phyloP scores from a whole-genome alignment of 192 early-diverging fungal genomes.

The Coemansia sp. region DNA sequence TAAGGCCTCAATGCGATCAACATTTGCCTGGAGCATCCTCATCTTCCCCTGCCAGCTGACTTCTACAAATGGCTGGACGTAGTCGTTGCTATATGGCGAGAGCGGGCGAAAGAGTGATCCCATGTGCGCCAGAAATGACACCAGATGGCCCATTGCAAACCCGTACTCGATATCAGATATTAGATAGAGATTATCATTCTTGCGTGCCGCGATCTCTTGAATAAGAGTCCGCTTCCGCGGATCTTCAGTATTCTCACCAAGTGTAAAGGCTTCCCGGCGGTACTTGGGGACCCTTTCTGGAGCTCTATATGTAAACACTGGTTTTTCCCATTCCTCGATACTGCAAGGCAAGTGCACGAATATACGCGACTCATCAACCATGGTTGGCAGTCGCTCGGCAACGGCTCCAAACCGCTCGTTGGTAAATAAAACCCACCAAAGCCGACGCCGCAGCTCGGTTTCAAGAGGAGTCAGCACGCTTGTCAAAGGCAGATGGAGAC shows the following conservation, averaged over 20 bases:
- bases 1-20: constrained; percentile 46
- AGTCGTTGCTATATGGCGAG: constrained; percentile 54
- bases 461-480: constrained; percentile 45
- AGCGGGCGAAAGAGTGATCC: constrained; percentile 49
- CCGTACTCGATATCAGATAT: constrained; percentile 56
- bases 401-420: constrained; percentile 54
- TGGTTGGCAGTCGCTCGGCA: constrained; percentile 49
- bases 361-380: constrained; percentile 52
- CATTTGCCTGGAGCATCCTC: constrained; percentile 33
- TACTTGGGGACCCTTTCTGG: constrained; percentile 39
- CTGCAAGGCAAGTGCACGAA: constrained; percentile 51
- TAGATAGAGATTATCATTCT: constrained; percentile 44
- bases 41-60: constrained; percentile 34
- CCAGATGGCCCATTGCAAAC: constrained; percentile 55
- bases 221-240: constrained; percentile 20
- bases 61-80: constrained; percentile 33
- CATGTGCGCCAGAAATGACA: constrained; percentile 51
- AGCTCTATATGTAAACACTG: constrained; percentile 43
- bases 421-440: constrained; percentile 54
- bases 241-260: constrained; percentile 21
- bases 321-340: constrained; percentile 45
- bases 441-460: constrained; percentile 46
- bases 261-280: constrained; percentile 35
- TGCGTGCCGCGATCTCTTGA: constrained; percentile 39
- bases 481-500: constrained; percentile 35